phyloP scores from a whole-genome alignment of 306 rosid genomes.

The Carpinus fangiana region DNA sequence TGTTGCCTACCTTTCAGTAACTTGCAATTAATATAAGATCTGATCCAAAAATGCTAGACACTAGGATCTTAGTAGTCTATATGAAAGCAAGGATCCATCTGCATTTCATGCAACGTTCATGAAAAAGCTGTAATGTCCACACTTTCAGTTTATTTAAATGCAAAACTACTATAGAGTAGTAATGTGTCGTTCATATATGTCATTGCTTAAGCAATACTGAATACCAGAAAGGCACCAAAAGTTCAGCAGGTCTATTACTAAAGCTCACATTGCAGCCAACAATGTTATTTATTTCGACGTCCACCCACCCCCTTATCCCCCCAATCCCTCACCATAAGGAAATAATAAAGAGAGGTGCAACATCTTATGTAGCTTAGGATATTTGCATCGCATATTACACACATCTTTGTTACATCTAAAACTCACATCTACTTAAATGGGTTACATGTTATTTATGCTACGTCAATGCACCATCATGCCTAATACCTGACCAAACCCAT shows the following conservation, averaged over 20 bases:
- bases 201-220: not conserved
- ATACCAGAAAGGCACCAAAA: not conserved
- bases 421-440: not conserved
- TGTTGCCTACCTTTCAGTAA: not conserved
- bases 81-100: slow-evolving; percentile 14
- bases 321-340: not conserved
- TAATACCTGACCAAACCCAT: not conserved
- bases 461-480: no score
- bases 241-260: not conserved
- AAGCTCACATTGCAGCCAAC: not conserved
- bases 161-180: not conserved
- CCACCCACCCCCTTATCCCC: not conserved
- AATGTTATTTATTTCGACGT: not conserved
- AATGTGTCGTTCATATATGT: not conserved
- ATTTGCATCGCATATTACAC: not conserved
- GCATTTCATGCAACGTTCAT: slow-evolving; percentile 14
- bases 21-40: not conserved
- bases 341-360: not conserved
- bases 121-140: not conserved
- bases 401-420: not conserved
- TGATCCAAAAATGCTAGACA: not conserved
- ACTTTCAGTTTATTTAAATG: not conserved
- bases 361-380: not conserved
- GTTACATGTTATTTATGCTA: not conserved
- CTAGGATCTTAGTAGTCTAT: not conserved